Conservation (phyloP, 306 rosid genomes). For the Vigna angularis region DNA sequence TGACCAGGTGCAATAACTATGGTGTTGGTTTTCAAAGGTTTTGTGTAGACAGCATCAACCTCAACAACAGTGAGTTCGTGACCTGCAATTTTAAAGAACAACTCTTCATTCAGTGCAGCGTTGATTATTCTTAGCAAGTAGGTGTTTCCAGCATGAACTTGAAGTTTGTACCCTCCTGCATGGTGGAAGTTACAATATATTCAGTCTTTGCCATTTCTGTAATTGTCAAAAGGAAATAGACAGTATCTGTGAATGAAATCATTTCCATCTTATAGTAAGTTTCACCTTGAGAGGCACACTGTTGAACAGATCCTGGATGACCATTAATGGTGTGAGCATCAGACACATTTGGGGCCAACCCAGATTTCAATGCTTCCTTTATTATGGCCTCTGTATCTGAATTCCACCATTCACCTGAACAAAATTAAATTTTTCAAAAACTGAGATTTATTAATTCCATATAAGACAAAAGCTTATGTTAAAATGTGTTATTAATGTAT, state of each 20-base stretch:
- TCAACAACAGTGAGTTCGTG: constrained; percentile 77
- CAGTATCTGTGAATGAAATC: background rate
- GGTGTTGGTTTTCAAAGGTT: constrained; percentile 71
- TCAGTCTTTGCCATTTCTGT: background rate
- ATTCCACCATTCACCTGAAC: constrained; percentile 96
- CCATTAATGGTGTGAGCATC: constrained; percentile 90
- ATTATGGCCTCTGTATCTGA: constrained; percentile 82
- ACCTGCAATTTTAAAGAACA: constrained; percentile 82
- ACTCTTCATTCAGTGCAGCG: constrained; percentile 90
- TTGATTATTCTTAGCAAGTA: constrained; percentile 78
- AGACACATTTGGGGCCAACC: constrained; percentile 85
- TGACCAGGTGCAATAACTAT: constrained; percentile 89
- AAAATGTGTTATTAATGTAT: background rate
- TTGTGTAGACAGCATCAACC: constrained; percentile 85
- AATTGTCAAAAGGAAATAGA: background rate
- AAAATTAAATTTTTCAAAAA: constrained; percentile 35
- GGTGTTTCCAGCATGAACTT: constrained; percentile 63
- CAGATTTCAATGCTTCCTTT: constrained; percentile 81
- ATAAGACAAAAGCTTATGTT: no score
- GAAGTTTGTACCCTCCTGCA: constrained; percentile 61
- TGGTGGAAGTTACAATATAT: background rate
- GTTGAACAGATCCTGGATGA: constrained; percentile 58
- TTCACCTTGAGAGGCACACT: constrained; percentile 68
- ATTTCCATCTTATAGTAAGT: background rate
- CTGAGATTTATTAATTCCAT: no score